Conservation (phyloP, 2,329 filamentous ascomycete genomes). For the Fusarium domesticum region DNA sequence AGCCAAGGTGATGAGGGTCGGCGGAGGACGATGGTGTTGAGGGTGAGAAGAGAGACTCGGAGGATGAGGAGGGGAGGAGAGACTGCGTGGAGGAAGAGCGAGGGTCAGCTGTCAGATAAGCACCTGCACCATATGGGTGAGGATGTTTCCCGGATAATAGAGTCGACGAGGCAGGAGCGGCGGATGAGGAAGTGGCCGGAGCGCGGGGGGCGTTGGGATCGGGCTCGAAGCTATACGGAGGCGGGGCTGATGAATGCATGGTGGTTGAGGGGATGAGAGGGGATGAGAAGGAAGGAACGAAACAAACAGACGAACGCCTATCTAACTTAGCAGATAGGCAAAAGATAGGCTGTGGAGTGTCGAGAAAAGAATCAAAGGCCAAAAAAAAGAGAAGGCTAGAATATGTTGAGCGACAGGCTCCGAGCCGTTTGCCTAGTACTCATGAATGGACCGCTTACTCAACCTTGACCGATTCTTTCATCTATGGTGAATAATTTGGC, state of each 20-base stretch:
- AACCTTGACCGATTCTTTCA: not conserved
- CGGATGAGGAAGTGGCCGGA: not conserved
- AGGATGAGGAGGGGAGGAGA: conserved; percentile 30
- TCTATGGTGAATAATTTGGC: too few species aligned
- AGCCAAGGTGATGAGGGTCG: not conserved
- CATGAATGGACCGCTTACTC: not conserved
- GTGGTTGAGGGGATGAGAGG: not conserved
- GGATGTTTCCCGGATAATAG: not conserved
- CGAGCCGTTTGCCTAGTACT: too few species aligned
- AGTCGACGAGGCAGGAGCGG: not conserved
- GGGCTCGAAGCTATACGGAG: not conserved
- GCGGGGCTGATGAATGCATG: not conserved
- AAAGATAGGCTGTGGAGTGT: too few species aligned
- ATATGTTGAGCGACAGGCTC: too few species aligned
- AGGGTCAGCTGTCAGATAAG: conserved; percentile 38
- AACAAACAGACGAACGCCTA: not conserved
- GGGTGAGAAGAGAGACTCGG: conserved; percentile 32
- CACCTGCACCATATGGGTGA: not conserved
- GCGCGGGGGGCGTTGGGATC: not conserved
- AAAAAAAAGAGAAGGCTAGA: too few species aligned
- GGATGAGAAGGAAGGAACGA: not conserved
- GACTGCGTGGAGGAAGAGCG: conserved; percentile 50
- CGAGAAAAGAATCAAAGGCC: too few species aligned
- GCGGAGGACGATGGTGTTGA: conserved; percentile 20
- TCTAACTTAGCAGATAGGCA: too few species aligned